Evolutionary conservation across 129 eudicot genomes (phyloP).

Genomic region (Ambrosia artemisiifolia): DNA sequence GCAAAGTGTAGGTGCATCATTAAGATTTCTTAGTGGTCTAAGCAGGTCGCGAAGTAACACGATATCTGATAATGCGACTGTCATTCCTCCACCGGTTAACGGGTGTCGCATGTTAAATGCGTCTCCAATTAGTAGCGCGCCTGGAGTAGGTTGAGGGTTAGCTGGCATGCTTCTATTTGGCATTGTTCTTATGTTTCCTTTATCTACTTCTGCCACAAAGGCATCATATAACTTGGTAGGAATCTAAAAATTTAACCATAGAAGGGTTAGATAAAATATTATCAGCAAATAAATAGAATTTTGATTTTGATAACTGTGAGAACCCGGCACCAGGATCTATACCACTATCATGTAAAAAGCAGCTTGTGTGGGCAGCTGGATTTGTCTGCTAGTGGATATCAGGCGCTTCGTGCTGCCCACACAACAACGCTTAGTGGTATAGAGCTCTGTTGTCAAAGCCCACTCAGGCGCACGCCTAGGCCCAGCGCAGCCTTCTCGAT

Average conservation of each 20-base stretch:
- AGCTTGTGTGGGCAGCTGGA: no score
- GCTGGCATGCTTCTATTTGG: conserved; percentile 86
- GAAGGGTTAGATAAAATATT: neutral
- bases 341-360: no score
- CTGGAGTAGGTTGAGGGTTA: conserved; percentile 64
- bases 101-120: conserved; percentile 87
- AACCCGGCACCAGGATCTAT: no score
- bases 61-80: conserved; percentile 66
- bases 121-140: conserved; percentile 71
- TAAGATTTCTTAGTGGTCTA: conserved; percentile 43
- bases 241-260: conserved; percentile 31
- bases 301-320: no score
- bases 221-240: conserved; percentile 48
- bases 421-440: no score
- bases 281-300: neutral
- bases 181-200: conserved; percentile 70
- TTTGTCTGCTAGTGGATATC: no score
- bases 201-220: conserved; percentile 57
- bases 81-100: conserved; percentile 85
- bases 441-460: no score
- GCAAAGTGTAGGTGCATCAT: conserved; percentile 50
- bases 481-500: no score
- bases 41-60: conserved; percentile 64
- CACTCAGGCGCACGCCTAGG: no score
- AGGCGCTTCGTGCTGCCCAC: no score